Evolutionary conservation across 148 eudicot species (phyloP).

Genomic region (Fallopia convolvulus): DNA sequence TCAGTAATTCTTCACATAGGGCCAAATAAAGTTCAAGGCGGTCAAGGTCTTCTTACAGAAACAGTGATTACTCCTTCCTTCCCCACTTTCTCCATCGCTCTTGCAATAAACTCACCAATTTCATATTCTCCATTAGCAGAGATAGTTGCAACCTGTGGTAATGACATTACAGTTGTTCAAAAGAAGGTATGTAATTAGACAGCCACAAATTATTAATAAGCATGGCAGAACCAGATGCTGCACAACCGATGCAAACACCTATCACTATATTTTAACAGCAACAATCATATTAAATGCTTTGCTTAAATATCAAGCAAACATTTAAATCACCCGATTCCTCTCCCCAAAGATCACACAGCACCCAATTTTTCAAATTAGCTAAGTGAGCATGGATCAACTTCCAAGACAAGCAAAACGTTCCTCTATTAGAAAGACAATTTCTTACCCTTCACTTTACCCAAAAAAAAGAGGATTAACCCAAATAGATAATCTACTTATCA

Average conservation of each 20-base stretch:
- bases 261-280: not conserved
- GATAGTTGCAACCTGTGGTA: constrained; percentile 75
- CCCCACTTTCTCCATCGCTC: constrained; percentile 97
- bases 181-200: not conserved
- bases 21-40: not conserved
- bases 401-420: not conserved
- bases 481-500: not conserved
- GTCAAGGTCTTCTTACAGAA: constrained; percentile 46
- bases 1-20: not conserved
- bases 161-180: not conserved
- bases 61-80: constrained; percentile 93
- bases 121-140: constrained; percentile 94
- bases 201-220: not conserved
- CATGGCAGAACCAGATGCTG: not conserved
- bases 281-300: not conserved
- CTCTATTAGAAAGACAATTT: not conserved
- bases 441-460: not conserved
- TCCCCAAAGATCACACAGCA: not conserved
- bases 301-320: not conserved
- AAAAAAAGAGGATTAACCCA: not conserved
- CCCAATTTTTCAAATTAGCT: not conserved
- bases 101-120: constrained; percentile 82
- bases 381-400: not conserved
- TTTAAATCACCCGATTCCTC: not conserved
- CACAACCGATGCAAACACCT: not conserved